Evolutionary conservation across 1,284 basidiomycete genomes (phyloP).

Genomic region (Leccinum griseonigrum): DNA sequence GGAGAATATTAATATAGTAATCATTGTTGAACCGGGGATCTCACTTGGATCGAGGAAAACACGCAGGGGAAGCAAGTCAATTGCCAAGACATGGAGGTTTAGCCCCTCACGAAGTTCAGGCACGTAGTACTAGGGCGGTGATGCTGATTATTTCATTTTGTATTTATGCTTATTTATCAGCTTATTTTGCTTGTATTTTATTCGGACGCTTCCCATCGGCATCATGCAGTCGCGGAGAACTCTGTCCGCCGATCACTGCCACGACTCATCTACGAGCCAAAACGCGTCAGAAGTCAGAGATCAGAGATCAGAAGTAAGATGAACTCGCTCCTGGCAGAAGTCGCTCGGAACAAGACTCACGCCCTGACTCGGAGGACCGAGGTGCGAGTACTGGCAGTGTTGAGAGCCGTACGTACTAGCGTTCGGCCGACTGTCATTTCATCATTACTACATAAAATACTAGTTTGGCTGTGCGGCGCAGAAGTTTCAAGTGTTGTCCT

Average conservation of each 20-base stretch:
- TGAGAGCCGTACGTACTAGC: background rate
- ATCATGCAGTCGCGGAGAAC: background rate
- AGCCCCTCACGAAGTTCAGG: background rate
- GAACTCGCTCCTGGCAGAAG: background rate
- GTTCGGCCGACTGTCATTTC: background rate
- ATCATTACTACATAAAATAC: background rate
- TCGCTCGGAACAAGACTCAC: slow-evolving; percentile 10
- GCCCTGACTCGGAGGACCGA: slow-evolving; percentile 4
- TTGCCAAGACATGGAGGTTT: background rate
- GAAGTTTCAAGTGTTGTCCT: background rate
- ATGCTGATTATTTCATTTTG: background rate
- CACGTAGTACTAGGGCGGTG: background rate
- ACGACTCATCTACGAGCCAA: background rate
- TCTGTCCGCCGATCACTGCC: background rate
- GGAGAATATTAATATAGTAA: background rate
- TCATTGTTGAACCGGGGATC: background rate
- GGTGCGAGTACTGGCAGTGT: background rate
- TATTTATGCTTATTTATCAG: background rate
- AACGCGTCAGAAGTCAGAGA: background rate
- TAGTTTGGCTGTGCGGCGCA: background rate
- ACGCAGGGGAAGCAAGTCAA: background rate
- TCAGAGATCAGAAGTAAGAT: background rate
- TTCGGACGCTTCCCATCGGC: background rate
- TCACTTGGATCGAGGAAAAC: background rate
- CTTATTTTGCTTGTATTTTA: background rate